Evolutionary conservation across 768 basidiomycete genomes (phyloP), one percentile per base, ranked within the genome.

Genomic region (Auriscalpium microsporum): DNA sequence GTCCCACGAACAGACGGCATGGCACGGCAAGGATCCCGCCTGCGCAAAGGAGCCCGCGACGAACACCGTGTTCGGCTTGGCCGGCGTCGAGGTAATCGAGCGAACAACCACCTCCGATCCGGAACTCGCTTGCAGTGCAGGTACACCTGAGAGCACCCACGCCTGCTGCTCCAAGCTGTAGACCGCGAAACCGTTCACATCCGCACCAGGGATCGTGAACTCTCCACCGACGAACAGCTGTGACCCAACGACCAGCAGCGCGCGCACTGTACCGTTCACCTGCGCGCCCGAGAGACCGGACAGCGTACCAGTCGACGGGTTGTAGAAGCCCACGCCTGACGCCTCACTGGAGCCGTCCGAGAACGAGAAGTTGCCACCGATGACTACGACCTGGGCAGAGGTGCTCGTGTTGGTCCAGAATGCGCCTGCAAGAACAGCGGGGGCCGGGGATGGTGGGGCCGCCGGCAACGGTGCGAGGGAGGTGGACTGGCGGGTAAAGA

Each of bases 301-400:
- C 21, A 87, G 69, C 7, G 71, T 72, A 1, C 71, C 74, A 4
- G 78, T 70, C 7, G 70, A 64, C 3, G 78, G 68, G 65, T 93
- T 77, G 65, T 95, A 96, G 35, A 93, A 69, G 1, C 81, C 90
- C 19, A 95, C 65, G 34, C 78, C 82, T 58, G 81, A 75, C 2
- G 65, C 64, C 16, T 69, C 58, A 1, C 75, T 70, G 8, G 68
- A 65, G 8, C 72, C 72, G 2, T 72, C 58, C 7, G 74, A 56
- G 65, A 84, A 84, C 1, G 87, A 80, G 67, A 97, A 99, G 68
- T 94, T 93, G 37, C 95, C 95, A 35, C 94, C 95, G 48, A 97
- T 74, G 58, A 97, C 81, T 45, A 82, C 81, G 17, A 91, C 69
- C 54, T 89, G 81, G 46, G 79, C 76, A 10, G 72, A 72, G 3